Conservation (phyloP, 177 flowering plant genomes). For the Vitis hybrid region DNA sequence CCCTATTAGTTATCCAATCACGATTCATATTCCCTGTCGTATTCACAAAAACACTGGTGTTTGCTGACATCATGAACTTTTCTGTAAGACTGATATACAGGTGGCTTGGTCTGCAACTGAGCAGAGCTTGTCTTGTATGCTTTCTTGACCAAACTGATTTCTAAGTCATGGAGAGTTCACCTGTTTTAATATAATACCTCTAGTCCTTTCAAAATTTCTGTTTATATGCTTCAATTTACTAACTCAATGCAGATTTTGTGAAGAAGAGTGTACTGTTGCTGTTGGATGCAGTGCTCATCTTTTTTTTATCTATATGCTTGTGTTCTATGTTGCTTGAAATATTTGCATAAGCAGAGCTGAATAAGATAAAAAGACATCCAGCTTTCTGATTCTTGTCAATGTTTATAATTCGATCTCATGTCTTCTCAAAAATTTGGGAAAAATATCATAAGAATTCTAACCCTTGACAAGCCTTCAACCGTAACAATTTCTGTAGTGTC, state of each 20-base stretch:
- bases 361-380: too few species aligned
- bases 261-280: not conserved
- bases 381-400: too few species aligned
- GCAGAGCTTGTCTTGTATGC: constrained; percentile 6
- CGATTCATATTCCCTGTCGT: not conserved
- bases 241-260: not conserved
- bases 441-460: too few species aligned
- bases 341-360: too few species aligned
- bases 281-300: not conserved
- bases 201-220: not conserved
- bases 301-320: not conserved
- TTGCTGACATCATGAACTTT: constrained; percentile 1
- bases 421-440: too few species aligned
- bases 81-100: not conserved
- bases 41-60: not conserved
- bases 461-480: too few species aligned
- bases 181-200: not conserved
- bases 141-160: not conserved
- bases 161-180: not conserved
- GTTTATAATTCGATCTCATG: too few species aligned
- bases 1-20: not conserved
- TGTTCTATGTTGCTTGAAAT: too few species aligned
- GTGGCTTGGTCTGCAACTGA: not conserved
- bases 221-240: not conserved
- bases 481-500: too few species aligned